phyloP scores from a whole-genome alignment of 495 filamentous ascomycete species.

The Cudoniella acicularis region DNA sequence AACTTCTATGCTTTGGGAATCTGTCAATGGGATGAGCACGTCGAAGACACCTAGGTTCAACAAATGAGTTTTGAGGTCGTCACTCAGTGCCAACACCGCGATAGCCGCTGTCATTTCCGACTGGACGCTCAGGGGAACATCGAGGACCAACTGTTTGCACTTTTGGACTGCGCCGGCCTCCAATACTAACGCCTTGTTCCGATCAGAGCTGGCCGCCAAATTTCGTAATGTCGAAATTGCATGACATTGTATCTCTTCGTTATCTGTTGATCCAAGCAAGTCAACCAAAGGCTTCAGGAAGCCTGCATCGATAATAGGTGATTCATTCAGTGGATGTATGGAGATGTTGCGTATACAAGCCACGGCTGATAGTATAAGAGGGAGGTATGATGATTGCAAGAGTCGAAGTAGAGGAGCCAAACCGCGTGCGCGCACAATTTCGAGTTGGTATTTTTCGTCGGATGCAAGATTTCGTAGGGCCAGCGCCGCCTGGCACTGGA shows the following conservation, averaged over 20 bases:
- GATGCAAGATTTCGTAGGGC: slow-evolving; percentile 94
- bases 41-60: slow-evolving; percentile 95
- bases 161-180: slow-evolving; percentile 97
- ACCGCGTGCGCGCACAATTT: slow-evolving; percentile 87
- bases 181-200: slow-evolving; percentile 93
- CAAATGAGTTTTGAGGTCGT: slow-evolving; percentile 89
- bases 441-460: slow-evolving; percentile 97
- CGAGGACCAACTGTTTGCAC: slow-evolving; percentile 92
- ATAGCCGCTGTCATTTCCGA: slow-evolving; percentile 99
- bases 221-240: slow-evolving; percentile 96
- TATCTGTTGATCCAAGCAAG: slow-evolving; percentile 88
- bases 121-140: slow-evolving; percentile 91
- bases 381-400: slow-evolving; percentile 90
- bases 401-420: slow-evolving; percentile 80
- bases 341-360: slow-evolving; percentile 99
- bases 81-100: slow-evolving; percentile 92
- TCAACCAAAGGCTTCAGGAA: slow-evolving; percentile 93
- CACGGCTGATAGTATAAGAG: slow-evolving; percentile 93
- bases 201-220: slow-evolving; percentile 91
- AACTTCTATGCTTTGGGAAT: slow-evolving; percentile 93
- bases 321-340: slow-evolving; percentile 97
- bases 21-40: slow-evolving; percentile 90
- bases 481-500: slow-evolving; percentile 94
- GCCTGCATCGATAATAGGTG: slow-evolving; percentile 97
- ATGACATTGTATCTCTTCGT: slow-evolving; percentile 98